Conservation (phyloP, 352 stramenopile genomes). For the Pythium utonaiense region DNA sequence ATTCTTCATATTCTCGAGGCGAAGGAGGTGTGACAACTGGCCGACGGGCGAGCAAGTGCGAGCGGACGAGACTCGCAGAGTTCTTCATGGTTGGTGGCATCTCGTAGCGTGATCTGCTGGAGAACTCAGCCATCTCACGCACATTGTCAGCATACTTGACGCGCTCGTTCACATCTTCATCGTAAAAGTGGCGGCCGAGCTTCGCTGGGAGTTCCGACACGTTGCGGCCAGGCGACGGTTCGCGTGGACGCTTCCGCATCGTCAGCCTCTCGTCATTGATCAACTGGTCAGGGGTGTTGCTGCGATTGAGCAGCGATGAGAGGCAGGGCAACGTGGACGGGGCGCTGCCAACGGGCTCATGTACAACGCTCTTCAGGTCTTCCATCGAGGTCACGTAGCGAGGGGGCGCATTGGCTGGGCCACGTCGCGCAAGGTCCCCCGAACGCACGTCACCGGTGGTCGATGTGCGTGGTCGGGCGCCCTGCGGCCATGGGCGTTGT, state of each 20-base stretch:
- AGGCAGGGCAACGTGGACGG: slow-evolving; percentile 16
- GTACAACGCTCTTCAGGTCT: background rate
- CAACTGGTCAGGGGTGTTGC: background rate
- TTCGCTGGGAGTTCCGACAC: background rate
- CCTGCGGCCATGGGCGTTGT: slow-evolving; percentile 2
- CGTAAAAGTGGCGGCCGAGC: slow-evolving; percentile 6
- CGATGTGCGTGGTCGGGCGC: background rate
- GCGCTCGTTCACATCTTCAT: slow-evolving; percentile 5
- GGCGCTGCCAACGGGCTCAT: background rate
- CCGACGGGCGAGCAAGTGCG: background rate
- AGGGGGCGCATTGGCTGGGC: background rate
- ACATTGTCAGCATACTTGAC: background rate
- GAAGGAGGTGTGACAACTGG: background rate
- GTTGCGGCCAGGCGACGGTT: background rate
- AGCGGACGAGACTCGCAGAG: background rate
- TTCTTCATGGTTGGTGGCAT: slow-evolving; percentile 2
- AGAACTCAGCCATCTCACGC: background rate
- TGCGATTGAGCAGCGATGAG: slow-evolving; percentile 20
- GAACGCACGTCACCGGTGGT: background rate
- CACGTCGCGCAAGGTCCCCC: background rate
- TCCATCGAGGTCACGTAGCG: background rate
- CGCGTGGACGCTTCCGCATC: slow-evolving; percentile 16
- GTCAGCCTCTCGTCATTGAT: slow-evolving; percentile 9
- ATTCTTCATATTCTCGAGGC: background rate
- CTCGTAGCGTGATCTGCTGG: background rate